These are phyloP conservation scores for Apocynum venetum DNA, from an alignment of 257 asterid species.

Conservation along the genomic window DNA sequence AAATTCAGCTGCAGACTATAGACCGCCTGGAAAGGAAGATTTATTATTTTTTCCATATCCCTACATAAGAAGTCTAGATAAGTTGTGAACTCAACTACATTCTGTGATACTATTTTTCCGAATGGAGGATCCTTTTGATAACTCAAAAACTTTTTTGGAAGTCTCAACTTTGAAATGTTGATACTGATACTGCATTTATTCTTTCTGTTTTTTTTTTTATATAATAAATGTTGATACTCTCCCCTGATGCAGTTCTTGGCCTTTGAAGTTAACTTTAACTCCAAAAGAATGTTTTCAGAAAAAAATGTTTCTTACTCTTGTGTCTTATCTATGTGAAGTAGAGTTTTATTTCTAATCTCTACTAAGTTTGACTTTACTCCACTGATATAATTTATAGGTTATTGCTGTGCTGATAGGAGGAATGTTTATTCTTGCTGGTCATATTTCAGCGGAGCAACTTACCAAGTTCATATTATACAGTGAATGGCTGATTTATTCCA, in stretches of 20 bases:
- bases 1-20: not conserved
- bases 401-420: slow-evolving; percentile 98
- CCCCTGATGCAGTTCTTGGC: not conserved
- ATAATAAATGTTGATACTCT: not conserved
- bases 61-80: not conserved
- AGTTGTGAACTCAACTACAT: not conserved
- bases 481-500: slow-evolving; percentile 95
- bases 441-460: slow-evolving; percentile 92
- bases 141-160: not conserved
- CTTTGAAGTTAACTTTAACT: not conserved
- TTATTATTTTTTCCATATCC: not conserved
- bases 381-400: slow-evolving; percentile 44
- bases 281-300: not conserved
- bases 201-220: too few relatives aligned
- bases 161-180: too few relatives aligned
- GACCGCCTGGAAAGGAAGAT: not conserved
- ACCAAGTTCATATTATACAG: slow-evolving; percentile 93
- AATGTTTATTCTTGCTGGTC: slow-evolving; percentile 81
- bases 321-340: not conserved
- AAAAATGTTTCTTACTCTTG: not conserved
- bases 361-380: slow-evolving; percentile 5
- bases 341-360: not conserved
- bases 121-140: not conserved
- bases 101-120: not conserved
- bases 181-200: not conserved